Evolutionary conservation across 2,329 filamentous ascomycete species (phyloP), one percentile per base, ranked within the genome.

Genomic region (Cercospora brassicicola): DNA sequence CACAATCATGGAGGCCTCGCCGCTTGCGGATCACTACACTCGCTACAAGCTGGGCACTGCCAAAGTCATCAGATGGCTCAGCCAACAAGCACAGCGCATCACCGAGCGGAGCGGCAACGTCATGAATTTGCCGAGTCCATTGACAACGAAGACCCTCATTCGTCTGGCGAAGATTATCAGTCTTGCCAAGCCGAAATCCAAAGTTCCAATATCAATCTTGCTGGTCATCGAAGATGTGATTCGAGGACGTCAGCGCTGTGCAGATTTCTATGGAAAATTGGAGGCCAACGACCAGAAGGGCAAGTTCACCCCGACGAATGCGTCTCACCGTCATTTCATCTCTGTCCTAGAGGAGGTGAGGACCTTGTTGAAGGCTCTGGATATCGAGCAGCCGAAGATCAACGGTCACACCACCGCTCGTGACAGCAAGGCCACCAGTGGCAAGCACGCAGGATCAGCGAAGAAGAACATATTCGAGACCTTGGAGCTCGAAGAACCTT

Each of bases 11-110:
- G n/a, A 28, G 30, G 2, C 55, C 30, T 20, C 30, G 15, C 55
- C 28, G 18, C 26, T 59, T 20, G 55, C 55, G n/a, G 28, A 57
- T 33, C 55, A 57, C 28, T 33, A 57, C 55, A 57, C 55, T 18
- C 55, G 55, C 55, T 57, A 57, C 55, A 57, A 57, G 5, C 28
- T 57, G 55, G 55, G 55, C 55, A 57, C 55, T 6, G 30, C 48
- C 0, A 57, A 57, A 15, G 8, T 57, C 13, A 57, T 57, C 13
- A n/a, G 55, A 33, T 57, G 55, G 55, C 55, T 57, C 55, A 57
- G 26, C 18, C 55, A 57, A 8, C 55, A 57, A 57, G 55, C 55
- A 33, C 55, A 57, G 5, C 26, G 28, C 13, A 20, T 57, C 28
- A 31, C 55, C 30, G 55, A 57, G 30, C 55, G 55, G 6, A 31